Evolutionary conservation across 164 flowering plant genomes (phyloP).

Genomic region (Liriodendron chinense): DNA sequence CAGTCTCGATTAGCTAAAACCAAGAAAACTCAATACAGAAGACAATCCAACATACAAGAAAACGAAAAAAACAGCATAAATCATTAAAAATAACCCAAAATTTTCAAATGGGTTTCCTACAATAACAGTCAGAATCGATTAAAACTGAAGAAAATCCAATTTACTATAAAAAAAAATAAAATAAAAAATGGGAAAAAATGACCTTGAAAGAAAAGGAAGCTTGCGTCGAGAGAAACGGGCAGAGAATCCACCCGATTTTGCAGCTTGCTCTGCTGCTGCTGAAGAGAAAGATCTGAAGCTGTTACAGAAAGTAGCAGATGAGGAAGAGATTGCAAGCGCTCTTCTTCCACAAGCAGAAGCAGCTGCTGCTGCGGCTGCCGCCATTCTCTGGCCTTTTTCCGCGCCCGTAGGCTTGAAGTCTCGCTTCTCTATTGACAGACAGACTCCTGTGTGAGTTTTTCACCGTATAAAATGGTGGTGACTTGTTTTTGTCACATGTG

Average conservation of each 20-base stretch:
- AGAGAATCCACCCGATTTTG: neutral
- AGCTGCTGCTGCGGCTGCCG: neutral
- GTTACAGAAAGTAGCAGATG: neutral
- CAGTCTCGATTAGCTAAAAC: neutral
- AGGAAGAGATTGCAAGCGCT: neutral
- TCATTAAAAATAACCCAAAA: neutral
- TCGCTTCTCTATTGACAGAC: too few relatives aligned
- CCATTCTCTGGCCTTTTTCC: neutral
- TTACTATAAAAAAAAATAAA: neutral
- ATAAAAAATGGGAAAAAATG: neutral
- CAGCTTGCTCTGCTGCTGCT: neutral
- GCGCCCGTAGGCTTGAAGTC: too few relatives aligned
- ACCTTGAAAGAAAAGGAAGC: neutral
- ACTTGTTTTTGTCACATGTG: too few relatives aligned
- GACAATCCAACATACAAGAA: neutral
- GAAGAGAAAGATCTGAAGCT: neutral
- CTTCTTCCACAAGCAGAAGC: conserved; percentile 1
- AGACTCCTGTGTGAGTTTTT: too few relatives aligned
- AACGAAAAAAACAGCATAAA: neutral
- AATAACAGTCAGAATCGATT: neutral
- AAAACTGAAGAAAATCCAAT: neutral
- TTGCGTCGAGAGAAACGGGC: neutral
- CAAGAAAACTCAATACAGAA: neutral
- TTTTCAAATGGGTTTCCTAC: neutral
- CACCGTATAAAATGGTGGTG: too few relatives aligned